phyloP scores from a whole-genome alignment of 2,329 filamentous ascomycete genomes.

The Arthroderma sp. region DNA sequence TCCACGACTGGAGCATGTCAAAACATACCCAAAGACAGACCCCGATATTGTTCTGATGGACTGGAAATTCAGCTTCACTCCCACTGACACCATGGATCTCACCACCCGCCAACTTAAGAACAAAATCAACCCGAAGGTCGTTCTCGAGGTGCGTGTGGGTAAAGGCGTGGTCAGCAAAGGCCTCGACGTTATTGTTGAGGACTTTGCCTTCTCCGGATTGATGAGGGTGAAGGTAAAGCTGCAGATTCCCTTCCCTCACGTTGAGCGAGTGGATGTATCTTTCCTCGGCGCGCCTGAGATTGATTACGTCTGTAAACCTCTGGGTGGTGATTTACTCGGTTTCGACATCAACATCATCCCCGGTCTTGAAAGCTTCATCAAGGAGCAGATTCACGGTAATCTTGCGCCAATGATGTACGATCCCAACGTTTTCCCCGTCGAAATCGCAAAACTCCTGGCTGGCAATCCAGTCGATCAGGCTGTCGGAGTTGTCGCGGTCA shows the following conservation, averaged over 20 bases:
- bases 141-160: constrained; percentile 85
- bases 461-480: constrained; percentile 90
- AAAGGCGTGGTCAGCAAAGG: constrained; percentile 97
- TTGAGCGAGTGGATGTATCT: constrained; percentile 88
- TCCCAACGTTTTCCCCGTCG: constrained; percentile 94
- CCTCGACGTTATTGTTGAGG: constrained; percentile 91
- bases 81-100: constrained; percentile 85
- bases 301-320: constrained; percentile 94
- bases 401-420: constrained; percentile 95
- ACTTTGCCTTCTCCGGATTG: constrained; percentile 88
- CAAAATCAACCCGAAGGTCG: constrained; percentile 93
- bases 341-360: constrained; percentile 99
- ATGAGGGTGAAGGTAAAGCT: constrained; percentile 98
- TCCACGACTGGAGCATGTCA: constrained; percentile 91
- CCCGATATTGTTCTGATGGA: constrained; percentile 97
- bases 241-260: constrained; percentile 86
- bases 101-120: constrained; percentile 80
- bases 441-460: constrained; percentile 95
- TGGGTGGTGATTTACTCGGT: constrained; percentile 87
- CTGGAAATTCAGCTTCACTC: constrained; percentile 99
- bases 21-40: constrained; percentile 90
- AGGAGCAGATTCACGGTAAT: constrained; percentile 90
- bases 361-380: constrained; percentile 82
- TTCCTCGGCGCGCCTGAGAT: constrained; percentile 82
- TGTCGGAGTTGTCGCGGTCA: constrained; percentile 83